phyloP scores from a whole-genome alignment of 2,329 filamentous ascomycete species.

The Diaporthe sp. region DNA sequence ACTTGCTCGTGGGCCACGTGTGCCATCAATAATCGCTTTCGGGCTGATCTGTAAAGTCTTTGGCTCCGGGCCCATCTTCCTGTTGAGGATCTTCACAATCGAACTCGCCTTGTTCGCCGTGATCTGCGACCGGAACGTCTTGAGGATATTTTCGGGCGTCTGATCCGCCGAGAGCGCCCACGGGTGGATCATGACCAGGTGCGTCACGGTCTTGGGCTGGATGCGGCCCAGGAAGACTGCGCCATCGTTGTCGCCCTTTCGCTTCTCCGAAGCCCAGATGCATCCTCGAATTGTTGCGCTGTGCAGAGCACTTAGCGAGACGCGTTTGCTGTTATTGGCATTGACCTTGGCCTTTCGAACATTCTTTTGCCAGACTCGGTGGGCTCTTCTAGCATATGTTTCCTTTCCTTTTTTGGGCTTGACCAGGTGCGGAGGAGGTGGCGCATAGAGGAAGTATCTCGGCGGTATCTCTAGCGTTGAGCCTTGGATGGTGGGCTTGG shows the following conservation, averaged over 20 bases:
- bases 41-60: slow-evolving; percentile 21
- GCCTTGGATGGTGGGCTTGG: slow-evolving; percentile 25
- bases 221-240: slow-evolving; percentile 21
- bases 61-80: slow-evolving; percentile 34
- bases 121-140: slow-evolving; percentile 29
- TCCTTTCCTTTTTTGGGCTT: slow-evolving; percentile 19
- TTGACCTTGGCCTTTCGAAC: slow-evolving; percentile 13
- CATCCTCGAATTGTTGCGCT: slow-evolving; percentile 10
- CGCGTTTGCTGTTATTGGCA: not conserved
- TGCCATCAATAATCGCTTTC: slow-evolving; percentile 21
- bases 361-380: slow-evolving; percentile 31
- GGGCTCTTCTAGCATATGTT: not conserved
- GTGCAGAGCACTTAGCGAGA: slow-evolving; percentile 14
- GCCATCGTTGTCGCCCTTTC: slow-evolving; percentile 13
- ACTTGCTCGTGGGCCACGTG: not conserved
- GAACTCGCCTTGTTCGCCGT: slow-evolving; percentile 4
- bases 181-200: slow-evolving; percentile 34
- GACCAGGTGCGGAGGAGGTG: slow-evolving; percentile 29
- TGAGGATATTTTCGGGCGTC: slow-evolving; percentile 26
- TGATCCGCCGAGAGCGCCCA: slow-evolving; percentile 22
- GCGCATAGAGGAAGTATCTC: slow-evolving; percentile 33
- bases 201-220: slow-evolving; percentile 27
- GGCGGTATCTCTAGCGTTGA: not conserved
- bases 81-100: slow-evolving; percentile 3
- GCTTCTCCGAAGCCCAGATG: slow-evolving; percentile 16